phyloP scores from a whole-genome alignment of 2,329 filamentous ascomycete species.

The Clonostachys solani region DNA sequence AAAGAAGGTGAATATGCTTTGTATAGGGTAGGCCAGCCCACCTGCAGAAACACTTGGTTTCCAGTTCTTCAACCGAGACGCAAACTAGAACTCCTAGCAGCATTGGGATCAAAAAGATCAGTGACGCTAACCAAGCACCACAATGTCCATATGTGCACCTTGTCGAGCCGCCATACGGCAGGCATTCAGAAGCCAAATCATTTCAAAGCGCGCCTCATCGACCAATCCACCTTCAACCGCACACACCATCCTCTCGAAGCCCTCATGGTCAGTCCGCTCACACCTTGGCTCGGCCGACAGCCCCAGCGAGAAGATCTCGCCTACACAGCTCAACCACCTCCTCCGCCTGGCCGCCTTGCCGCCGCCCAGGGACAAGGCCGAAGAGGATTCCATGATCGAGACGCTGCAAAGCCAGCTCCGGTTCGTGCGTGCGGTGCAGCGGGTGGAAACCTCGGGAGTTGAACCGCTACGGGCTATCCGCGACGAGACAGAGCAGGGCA shows the following conservation, averaged over 20 bases:
- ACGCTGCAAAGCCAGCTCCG: conserved; percentile 79
- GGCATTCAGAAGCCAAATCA: conserved; percentile 6
- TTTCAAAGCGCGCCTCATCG: conserved; percentile 4
- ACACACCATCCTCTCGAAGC: conserved; percentile 57
- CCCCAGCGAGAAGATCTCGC: conserved; percentile 46
- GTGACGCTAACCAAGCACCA: neutral
- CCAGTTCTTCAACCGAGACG: no score
- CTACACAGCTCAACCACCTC: conserved; percentile 73
- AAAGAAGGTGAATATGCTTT: no score
- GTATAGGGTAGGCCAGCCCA: no score
- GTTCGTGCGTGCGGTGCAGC: conserved; percentile 85
- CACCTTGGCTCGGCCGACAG: conserved; percentile 56
- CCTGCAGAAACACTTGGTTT: no score
- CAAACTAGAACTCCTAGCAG: no score
- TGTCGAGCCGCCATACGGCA: conserved; percentile 20
- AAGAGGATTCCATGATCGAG: conserved; percentile 67
- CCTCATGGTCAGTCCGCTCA: conserved; percentile 78
- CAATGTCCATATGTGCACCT: conserved; percentile 21
- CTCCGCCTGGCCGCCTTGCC: conserved; percentile 87
- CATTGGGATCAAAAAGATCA: no score
- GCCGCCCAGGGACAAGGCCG: conserved; percentile 53
- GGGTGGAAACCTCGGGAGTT: conserved; percentile 68
- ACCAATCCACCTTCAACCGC: conserved; percentile 9
- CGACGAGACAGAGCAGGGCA: conserved; percentile 69
- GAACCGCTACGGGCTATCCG: conserved; percentile 74